A percentile compares a stretch with the other conserved stretches of the same genome.
These are phyloP conservation scores for Rubroboletus satanas DNA, from an alignment of 768 basidiomycete genomes.

Conservation along the genomic window DNA sequence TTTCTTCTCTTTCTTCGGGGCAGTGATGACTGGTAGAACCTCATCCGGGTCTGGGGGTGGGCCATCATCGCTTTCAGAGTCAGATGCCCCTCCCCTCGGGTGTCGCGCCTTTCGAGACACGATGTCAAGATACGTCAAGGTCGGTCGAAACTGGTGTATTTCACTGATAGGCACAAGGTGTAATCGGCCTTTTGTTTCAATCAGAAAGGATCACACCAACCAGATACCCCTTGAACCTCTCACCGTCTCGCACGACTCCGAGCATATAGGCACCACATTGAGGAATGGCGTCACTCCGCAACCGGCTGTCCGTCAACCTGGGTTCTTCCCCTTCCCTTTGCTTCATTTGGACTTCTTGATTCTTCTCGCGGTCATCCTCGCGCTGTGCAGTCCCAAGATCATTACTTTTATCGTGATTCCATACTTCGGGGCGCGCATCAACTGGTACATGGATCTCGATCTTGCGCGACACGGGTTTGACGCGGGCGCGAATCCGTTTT, in stretches of 20 bases:
- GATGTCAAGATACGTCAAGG: constrained; percentile 75
- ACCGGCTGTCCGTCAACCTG: constrained; percentile 63
- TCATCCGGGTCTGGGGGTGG: constrained; percentile 82
- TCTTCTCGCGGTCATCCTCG: constrained; percentile 78
- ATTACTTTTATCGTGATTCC: constrained; percentile 68
- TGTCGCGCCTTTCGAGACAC: constrained; percentile 61
- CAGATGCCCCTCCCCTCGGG: constrained; percentile 44
- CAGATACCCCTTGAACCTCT: constrained; percentile 13
- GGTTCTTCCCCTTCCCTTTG: constrained; percentile 51
- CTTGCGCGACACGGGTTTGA: constrained; percentile 59
- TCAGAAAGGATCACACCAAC: constrained; percentile 8
- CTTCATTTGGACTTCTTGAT: constrained; percentile 53
- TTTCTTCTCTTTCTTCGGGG: constrained; percentile 56
- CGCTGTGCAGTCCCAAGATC: constrained; percentile 60
- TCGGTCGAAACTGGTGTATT: constrained; percentile 80
- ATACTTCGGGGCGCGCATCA: constrained; percentile 78
- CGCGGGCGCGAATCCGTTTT: constrained; percentile 70
- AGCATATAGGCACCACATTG: constrained; percentile 68
- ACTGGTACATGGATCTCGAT: constrained; percentile 78
- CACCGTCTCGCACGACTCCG: constrained; percentile 74
- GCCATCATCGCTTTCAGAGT: constrained; percentile 74
- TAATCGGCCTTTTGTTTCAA: constrained; percentile 49
- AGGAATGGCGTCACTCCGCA: constrained; percentile 68
- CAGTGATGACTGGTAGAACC: constrained; percentile 38
- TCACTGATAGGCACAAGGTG: constrained; percentile 76